Conservation (phyloP, 495 filamentous ascomycete species). For the Neurospora sp. region DNA sequence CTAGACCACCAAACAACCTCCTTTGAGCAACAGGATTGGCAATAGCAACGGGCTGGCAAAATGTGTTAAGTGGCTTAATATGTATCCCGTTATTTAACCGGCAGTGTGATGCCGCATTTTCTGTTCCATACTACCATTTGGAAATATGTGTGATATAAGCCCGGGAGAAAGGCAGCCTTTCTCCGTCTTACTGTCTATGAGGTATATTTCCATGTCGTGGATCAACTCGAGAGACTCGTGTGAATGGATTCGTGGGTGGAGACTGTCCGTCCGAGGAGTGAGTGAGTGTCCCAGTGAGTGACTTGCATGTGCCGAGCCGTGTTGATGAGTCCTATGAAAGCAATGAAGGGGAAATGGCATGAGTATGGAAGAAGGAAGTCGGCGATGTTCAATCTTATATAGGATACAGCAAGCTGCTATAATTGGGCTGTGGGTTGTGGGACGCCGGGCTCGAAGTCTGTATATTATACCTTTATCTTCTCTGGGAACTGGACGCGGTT, state of each 20-base stretch:
- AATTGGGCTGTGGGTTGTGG: neutral
- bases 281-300: neutral
- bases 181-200: neutral
- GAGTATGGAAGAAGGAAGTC: neutral
- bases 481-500: neutral
- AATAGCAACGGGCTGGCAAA: neutral
- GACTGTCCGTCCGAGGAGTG: neutral
- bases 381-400: neutral
- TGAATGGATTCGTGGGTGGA: neutral
- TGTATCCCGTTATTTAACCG: neutral
- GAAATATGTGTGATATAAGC: neutral
- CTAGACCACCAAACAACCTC: neutral
- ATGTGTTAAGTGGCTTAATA: neutral
- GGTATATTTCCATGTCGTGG: neutral
- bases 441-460: neutral
- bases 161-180: neutral
- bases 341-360: neutral
- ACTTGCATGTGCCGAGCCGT: neutral
- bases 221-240: neutral
- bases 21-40: neutral
- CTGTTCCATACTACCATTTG: neutral
- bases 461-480: neutral
- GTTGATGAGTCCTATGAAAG: neutral
- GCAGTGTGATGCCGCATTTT: neutral
- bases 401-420: neutral